Base-by-base conservation (phyloP, 441 rosid species). In the Adansonia madagascariensis region DNA sequence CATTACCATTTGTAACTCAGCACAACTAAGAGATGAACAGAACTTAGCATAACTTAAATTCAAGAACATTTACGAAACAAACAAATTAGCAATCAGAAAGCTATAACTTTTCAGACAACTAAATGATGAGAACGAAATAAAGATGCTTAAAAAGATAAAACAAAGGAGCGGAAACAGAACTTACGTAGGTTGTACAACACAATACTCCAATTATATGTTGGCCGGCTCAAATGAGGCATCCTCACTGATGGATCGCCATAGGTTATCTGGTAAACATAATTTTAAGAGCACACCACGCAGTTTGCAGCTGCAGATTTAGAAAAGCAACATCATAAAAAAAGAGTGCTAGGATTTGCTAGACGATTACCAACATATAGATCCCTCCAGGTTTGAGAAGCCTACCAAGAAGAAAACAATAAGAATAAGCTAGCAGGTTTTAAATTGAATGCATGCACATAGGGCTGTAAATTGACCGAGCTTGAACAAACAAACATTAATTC, bases 381-480 rank as follows among this genome's bases (percentile, higher is more conserved):
- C 98, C 99, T 81, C 95, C 89, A 49, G 93, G 93, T 87, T 91
- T 93, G 77, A 93, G 90, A 82, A 93, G 86, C 91, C 99, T 92
- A 80, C 82, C 87, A 75, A 75, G 52, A 35, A 63, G 68, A 75
- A 75, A n/a, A 49, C 1, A 63, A 3, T 31, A 75, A 1, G 41
- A 75, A 10, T 76, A 46, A 66, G 75, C 67, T 67, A 53, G 66
- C 80, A 68, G 11, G 44, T 62, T 57, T 56, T 53, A 35, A 3
- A 71, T n/a, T 27, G 35, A 27, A 27, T 27, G 35, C 35, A 27
- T 27, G 35, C 35, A 27, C 1, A 27, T 27, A 27, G 2, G 35
- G 35, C 35, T 27, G 35, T 27, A 27, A 27, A 27, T 27, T 2
- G 35, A 27, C 35, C 35, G 2, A 27, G 35, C 35, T 27, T 27